These are phyloP conservation scores for Fonsecaea erecta DNA, from an alignment of 2,329 filamentous ascomycete species.

Conservation along the genomic window DNA sequence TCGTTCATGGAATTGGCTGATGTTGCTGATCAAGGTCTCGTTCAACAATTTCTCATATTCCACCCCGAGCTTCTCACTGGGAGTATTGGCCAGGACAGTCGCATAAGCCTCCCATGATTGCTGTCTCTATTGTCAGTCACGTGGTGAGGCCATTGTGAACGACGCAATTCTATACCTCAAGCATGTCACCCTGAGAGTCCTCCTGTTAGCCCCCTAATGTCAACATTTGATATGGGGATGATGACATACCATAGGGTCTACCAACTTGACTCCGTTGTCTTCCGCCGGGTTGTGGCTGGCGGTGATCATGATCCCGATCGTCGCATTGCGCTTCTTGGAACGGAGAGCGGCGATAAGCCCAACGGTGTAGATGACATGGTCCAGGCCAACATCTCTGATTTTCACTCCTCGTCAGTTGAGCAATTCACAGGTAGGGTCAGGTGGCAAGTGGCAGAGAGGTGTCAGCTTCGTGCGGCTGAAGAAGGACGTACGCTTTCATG, in stretches of 20 bases:
- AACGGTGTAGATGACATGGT: slow-evolving; percentile 80
- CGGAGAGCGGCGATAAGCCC: slow-evolving; percentile 86
- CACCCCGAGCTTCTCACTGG: slow-evolving; percentile 73
- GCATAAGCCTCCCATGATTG: slow-evolving; percentile 88
- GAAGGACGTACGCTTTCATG: slow-evolving; percentile 66
- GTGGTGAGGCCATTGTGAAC: slow-evolving; percentile 2
- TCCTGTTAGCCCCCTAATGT: slow-evolving; percentile 26
- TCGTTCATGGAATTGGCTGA: slow-evolving; percentile 60
- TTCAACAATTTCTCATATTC: slow-evolving; percentile 77
- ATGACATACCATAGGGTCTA: slow-evolving; percentile 77
- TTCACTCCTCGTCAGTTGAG: slow-evolving; percentile 39
- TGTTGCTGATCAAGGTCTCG: slow-evolving; percentile 67
- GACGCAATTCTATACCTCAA: slow-evolving; percentile 66
- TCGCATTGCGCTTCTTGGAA: slow-evolving; percentile 86
- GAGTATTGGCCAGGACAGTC: slow-evolving; percentile 84
- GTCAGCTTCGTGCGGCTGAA: slow-evolving; percentile 37
- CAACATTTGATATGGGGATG: slow-evolving; percentile 8
- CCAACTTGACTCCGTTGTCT: slow-evolving; percentile 93
- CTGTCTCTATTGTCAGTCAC: slow-evolving; percentile 44
- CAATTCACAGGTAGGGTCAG: slow-evolving; percentile 40
- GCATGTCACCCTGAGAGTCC: slow-evolving; percentile 77
- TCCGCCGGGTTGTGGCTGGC: slow-evolving; percentile 88
- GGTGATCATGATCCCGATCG: slow-evolving; percentile 96
- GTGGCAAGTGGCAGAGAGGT: slow-evolving; percentile 35
- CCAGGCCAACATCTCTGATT: slow-evolving; percentile 60